Evolutionary conservation across 179 eudicot genomes (phyloP), one percentile per base, ranked within the genome.

Genomic region (Silene noctiflora): DNA sequence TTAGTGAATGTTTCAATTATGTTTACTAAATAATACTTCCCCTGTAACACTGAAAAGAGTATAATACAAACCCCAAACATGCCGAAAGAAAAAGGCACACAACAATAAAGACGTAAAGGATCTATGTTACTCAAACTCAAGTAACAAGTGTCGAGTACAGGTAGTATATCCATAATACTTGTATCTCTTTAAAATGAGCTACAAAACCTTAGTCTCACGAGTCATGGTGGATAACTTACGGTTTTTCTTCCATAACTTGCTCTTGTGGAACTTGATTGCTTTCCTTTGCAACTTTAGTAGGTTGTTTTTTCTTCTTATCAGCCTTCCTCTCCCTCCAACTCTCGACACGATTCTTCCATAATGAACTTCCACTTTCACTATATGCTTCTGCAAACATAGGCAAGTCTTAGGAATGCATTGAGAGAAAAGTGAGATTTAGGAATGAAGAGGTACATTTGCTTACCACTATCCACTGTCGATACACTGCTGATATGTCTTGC

Each of bases 311-410:
- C 88, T 91, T 95, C 87, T 93, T 90, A 73, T 85, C 46, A 11
- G 46, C 88, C 76, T 88, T 91, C 82, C 85, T 91, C 9, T 95
- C 99, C 82, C 89, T 93, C 99, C 99, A 95, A 80, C 99, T 91
- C 31, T 88, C 92, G 74, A 95, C 97, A 69, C 99, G 84, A 75
- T 90, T 89, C 84, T 95, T 95, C 99, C 99, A 95, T 82, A 95
- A 90, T 4, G 97, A 88, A 39, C 89, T 89, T 80, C 99, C 99
- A 70, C 89, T 76, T 79, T 95, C 99, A 75, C 84, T 87, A 69
- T 74, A 78, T 13, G 80, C 61, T 73, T 95, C 99, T 95, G 85
- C 44, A 64, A 71, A 75, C 62, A 20, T 58, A 20, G 7, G 48
- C 64, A 69, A 70, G 35, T 33, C 48, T 58, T 27, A 59, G 46